phyloP scores from a whole-genome alignment of 805 yeast genomes.

The Cyberlindnera japonica region DNA sequence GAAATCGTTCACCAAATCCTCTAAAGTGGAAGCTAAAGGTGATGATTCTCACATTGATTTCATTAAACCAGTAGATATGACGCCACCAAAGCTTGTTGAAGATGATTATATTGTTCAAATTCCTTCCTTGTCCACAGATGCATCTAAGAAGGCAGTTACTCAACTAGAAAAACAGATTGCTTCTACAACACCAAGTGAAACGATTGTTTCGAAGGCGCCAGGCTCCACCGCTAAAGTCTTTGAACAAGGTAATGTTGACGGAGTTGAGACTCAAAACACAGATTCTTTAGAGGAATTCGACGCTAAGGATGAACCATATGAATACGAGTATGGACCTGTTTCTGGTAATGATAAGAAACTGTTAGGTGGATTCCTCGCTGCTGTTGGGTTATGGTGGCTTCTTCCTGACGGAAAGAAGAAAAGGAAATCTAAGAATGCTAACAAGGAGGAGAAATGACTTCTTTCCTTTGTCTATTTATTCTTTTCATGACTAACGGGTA shows the following conservation, averaged over 20 bases:
- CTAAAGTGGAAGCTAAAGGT: constrained; percentile 41
- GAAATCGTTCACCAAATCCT: constrained; percentile 23
- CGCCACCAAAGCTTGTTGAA: constrained; percentile 40
- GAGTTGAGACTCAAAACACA: constrained; percentile 15
- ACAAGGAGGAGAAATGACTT: constrained; percentile 2
- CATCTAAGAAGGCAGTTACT: constrained; percentile 37
- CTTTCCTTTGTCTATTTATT: constrained; percentile 5
- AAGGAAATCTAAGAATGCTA: constrained; percentile 4
- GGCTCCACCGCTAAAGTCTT: constrained; percentile 24
- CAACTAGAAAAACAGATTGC: constrained; percentile 25
- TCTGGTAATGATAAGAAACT: constrained; percentile 24
- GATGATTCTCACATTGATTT: constrained; percentile 57
- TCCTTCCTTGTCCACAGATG: constrained; percentile 47
- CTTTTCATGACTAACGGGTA: too few species aligned
- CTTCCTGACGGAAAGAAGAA: constrained; percentile 15
- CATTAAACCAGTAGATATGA: constrained; percentile 35
- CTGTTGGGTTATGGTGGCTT: constrained; percentile 31
- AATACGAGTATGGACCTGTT: constrained; percentile 21
- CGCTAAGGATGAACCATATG: constrained; percentile 20
- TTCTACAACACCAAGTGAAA: constrained; percentile 12
- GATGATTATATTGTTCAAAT: constrained; percentile 42
- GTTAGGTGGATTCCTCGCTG: constrained; percentile 26
- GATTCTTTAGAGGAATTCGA: constrained; percentile 14
- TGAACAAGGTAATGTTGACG: constrained; percentile 20
- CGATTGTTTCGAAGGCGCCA: constrained; percentile 25